Percentiles rank a stretch among this genome's conserved stretches.
Conservation (phyloP, 352 stramenopile species). For the Phytopythium delawarense region DNA sequence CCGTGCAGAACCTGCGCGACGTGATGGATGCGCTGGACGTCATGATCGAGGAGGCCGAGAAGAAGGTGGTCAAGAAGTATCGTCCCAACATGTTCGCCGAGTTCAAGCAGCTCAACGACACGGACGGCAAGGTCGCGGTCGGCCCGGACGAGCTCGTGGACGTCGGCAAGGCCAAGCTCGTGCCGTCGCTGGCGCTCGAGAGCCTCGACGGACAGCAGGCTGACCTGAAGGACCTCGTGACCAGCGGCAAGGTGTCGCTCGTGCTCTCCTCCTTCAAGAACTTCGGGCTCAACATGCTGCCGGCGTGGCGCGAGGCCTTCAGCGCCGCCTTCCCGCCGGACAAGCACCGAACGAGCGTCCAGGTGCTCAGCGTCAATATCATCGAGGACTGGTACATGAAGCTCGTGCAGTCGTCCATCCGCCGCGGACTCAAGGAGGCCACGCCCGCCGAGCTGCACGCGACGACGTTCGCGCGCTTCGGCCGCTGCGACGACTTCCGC, state of each 20-base stretch:
- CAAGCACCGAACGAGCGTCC: constrained; percentile 22
- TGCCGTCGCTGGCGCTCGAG: constrained; percentile 55
- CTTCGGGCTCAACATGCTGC: constrained; percentile 77
- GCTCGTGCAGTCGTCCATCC: constrained; percentile 67
- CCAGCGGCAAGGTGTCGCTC: constrained; percentile 53
- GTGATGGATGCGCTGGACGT: constrained; percentile 72
- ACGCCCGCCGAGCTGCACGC: constrained; percentile 41
- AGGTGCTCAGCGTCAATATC: constrained; percentile 75
- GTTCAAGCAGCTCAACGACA: constrained; percentile 89
- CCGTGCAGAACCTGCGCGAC: constrained; percentile 70
- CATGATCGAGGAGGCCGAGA: constrained; percentile 81
- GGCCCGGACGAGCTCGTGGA: constrained; percentile 45
- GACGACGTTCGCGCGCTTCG: constrained; percentile 64
- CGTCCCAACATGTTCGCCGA: constrained; percentile 84
- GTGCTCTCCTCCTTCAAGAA: constrained; percentile 87
- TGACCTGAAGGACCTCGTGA: constrained; percentile 54
- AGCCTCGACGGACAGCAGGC: constrained; percentile 38
- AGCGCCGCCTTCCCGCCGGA: constrained; percentile 29
- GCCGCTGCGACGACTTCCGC: constrained; percentile 77
- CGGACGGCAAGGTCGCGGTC: constrained; percentile 67
- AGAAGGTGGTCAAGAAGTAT: constrained; percentile 85
- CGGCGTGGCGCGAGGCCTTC: constrained; percentile 71
- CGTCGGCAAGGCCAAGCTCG: constrained; percentile 46
- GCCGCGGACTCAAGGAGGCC: constrained; percentile 48
- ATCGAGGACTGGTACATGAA: constrained; percentile 91